Evolutionary conservation across 2,329 filamentous ascomycete species (phyloP).

Genomic region (Nannizziopsis arthrosporioides): DNA sequence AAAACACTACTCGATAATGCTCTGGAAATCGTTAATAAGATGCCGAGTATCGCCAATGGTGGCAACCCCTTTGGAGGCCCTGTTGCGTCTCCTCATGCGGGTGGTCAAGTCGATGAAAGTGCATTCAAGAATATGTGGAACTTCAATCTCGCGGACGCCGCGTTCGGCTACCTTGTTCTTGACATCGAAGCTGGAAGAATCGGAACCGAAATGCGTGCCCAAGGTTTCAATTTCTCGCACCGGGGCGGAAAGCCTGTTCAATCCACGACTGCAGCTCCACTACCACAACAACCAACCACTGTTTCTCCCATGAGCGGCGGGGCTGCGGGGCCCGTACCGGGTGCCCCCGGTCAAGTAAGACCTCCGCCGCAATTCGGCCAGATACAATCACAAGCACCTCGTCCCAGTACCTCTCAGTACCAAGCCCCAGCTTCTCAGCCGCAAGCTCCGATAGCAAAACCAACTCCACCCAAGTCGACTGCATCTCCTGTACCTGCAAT

Average conservation of each 20-base stretch:
- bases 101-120: conserved; percentile 91
- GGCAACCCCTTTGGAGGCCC: conserved; percentile 94
- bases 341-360: conserved; percentile 25
- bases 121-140: conserved; percentile 99
- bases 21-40: conserved; percentile 89
- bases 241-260: conserved; percentile 65
- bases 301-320: conserved; percentile 18
- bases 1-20: conserved; percentile 86
- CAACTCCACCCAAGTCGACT: conserved; percentile 18
- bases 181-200: conserved; percentile 94
- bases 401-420: conserved; percentile 23
- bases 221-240: conserved; percentile 98
- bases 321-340: conserved; percentile 19
- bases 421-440: conserved; percentile 23
- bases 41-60: conserved; percentile 88
- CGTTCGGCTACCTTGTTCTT: conserved; percentile 88
- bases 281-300: conserved; percentile 8
- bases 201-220: conserved; percentile 94
- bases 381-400: conserved; percentile 25
- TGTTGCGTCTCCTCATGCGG: conserved; percentile 53
- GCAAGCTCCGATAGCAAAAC: conserved; percentile 24
- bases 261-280: conserved; percentile 21
- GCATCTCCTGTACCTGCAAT: conserved; percentile 34
- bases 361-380: conserved; percentile 33
- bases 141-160: conserved; percentile 94